Evolutionary conservation across 345 rosid species (phyloP), one percentile per base, ranked within the genome.

Genomic region (Salix koriyanagi): DNA sequence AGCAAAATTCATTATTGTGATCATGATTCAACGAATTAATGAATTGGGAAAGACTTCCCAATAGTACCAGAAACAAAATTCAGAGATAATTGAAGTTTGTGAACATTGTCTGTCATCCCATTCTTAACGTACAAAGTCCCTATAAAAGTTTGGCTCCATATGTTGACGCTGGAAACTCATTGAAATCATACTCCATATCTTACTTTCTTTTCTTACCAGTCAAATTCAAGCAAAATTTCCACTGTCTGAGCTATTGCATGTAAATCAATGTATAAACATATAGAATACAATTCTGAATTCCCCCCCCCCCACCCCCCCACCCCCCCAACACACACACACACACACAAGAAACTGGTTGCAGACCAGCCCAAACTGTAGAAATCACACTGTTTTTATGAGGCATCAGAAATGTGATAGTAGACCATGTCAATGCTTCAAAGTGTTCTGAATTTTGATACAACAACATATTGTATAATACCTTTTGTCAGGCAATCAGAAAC

Each of bases 401-500:
- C 26, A 39, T 39, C 61, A 5, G 9, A 39, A 73, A 39, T 25
- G 26, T 23, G 8, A 62, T 15, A 65, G 32, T 13, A 28, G 23
- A 28, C 48, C n/a, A 4, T 30, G 37, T 5, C 25, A 11, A 11
- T 42, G 46, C 14, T 10, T 42, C 46, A 11, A 42, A 42, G 13
- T 42, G n/a, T 44, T 32, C 34, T 15, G 21, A 46, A 46, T 65
- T 65, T 34, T 19, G 13, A 46, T 32, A 25, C 13, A 41, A 69
- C 60, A 58, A 28, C 48, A 26, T 18, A 42, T 60, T 41, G 44
- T 64, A 48, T 21, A 16, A 46, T 82, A 96, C 99, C 98, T 80
- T 83, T 82, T 42, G 92, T 83, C 62, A 67, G 77, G 79, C 89
- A 79, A 80, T 79, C 87, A 70, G 93, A 81, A 76, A 77, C 84